Evolutionary conservation across 306 rosid species (phyloP), one percentile per base, ranked within the genome.

Genomic region (Cicer judaicum): DNA sequence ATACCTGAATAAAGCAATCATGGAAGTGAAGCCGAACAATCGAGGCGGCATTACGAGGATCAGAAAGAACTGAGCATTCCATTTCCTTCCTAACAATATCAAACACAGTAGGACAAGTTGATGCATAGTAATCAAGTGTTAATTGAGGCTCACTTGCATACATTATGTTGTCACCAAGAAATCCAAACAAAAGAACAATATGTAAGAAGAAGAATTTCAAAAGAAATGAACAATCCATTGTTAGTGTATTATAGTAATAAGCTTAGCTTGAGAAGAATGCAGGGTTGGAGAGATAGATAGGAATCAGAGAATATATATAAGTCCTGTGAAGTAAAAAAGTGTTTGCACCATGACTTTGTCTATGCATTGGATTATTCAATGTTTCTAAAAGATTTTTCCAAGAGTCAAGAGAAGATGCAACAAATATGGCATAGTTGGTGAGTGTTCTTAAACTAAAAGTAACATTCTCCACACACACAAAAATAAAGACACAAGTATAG

Each of bases 1-100:
- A 40, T 40, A 91, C 99, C 97, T 92, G 97, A 74, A 94, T 83
- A 71, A 94, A 94, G 77, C 97, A 94, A 47, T 94, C 96, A 53
- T 94, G 99, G 84, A 92, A 94, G 68, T 94, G 97, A 46, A 94
- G 76, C 8, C 97, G 88, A 70, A 92, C 78, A 8, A 89, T 56
- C 39, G 63, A 13, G 72, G 99, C 95, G 0, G 99, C 99, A 9
- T 81, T 87, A 3, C 95, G 90, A 1, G 92, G 91, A 77, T 92
- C 88, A 12, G 89, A 74, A 12, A 68, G 87, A 47, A 94, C 93
- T 0, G 78, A 84, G 60, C 96, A 92, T 83, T 94, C 93, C 76
- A 82, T 77, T 75, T 94, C 92, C 85, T 92, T 92, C 83, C 72
- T 87, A 46, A 90, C 77, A 80, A 81, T 59, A 18, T 89, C 89